These are phyloP conservation scores for Salix udensis DNA, from an alignment of 345 rosid genomes.

Conservation along the genomic window DNA sequence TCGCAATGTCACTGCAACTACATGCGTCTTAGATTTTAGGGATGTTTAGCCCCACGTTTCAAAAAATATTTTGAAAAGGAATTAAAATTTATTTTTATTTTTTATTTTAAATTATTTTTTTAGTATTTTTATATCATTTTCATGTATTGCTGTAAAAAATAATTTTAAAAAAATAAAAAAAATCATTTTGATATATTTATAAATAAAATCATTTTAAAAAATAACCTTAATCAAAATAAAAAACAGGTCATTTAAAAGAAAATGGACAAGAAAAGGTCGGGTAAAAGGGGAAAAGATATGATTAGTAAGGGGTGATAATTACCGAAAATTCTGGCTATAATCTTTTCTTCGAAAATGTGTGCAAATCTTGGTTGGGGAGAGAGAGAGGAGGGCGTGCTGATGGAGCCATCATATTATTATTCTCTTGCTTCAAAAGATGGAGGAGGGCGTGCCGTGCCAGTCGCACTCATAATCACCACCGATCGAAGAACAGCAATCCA, in stretches of 20 bases:
- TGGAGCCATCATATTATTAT: conserved; percentile 38
- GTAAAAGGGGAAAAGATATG: conserved; percentile 21
- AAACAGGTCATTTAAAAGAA: background rate
- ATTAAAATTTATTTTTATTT: too few species aligned
- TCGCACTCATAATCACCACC: conserved; percentile 41
- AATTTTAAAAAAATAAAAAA: too few species aligned
- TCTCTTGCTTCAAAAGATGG: conserved; percentile 31
- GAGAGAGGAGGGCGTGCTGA: conserved; percentile 36
- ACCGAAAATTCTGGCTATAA: conserved; percentile 20
- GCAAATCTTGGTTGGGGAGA: conserved; percentile 28
- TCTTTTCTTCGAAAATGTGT: conserved; percentile 27
- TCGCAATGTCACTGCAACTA: background rate
- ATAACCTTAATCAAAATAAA: too few species aligned
- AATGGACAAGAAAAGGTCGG: background rate
- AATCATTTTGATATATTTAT: too few species aligned
- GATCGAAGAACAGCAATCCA: conserved; percentile 11
- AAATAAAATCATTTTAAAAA: too few species aligned
- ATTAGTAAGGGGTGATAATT: conserved; percentile 14
- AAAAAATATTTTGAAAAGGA: too few species aligned
- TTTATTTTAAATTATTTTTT: too few species aligned
- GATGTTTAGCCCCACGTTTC: too few species aligned
- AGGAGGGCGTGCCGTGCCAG: conserved; percentile 41
- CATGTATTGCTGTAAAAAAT: fast-evolving
- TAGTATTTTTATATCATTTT: too few species aligned
- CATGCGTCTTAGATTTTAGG: background rate